Percentiles rank a stretch among this genome's conserved stretches.
Evolutionary conservation across 306 rosid species (phyloP).

Genomic region (Echinosophora koreensis): DNA sequence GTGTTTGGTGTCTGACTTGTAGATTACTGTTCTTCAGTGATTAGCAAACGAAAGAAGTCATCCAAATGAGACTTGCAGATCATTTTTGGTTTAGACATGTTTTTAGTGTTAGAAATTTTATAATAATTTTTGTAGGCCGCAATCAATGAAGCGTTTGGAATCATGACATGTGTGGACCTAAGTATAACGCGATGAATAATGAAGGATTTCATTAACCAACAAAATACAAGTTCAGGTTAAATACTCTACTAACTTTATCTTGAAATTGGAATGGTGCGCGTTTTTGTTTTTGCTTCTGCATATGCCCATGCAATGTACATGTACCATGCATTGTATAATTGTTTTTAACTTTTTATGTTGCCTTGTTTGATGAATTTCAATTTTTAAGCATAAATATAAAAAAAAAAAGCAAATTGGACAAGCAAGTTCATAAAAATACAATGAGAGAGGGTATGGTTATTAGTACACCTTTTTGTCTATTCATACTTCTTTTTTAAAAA

Average conservation of each 20-base stretch:
- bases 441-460: too few species aligned
- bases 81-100: too few species aligned
- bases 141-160: too few species aligned
- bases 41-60: not conserved
- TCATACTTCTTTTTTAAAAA: too few species aligned
- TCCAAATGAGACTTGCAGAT: not conserved
- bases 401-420: slow-evolving; percentile 35
- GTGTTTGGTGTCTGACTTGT: too few species aligned
- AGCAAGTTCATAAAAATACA: slow-evolving; percentile 10
- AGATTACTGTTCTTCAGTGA: not conserved
- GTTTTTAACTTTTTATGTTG: too few species aligned
- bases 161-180: not conserved
- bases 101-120: too few species aligned
- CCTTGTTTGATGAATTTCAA: not conserved
- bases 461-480: too few species aligned
- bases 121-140: too few species aligned
- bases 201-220: not conserved
- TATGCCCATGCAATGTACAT: not conserved
- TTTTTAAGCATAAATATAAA: slow-evolving; percentile 8
- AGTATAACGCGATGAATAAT: not conserved
- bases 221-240: too few species aligned
- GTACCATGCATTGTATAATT: too few species aligned
- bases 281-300: not conserved
- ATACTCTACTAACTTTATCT: too few species aligned
- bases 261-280: not conserved